Percentiles rank a stretch among this genome's conserved stretches.
These are phyloP conservation scores for Mycena vitilis DNA, from an alignment of 768 basidiomycete species.

Conservation along the genomic window DNA sequence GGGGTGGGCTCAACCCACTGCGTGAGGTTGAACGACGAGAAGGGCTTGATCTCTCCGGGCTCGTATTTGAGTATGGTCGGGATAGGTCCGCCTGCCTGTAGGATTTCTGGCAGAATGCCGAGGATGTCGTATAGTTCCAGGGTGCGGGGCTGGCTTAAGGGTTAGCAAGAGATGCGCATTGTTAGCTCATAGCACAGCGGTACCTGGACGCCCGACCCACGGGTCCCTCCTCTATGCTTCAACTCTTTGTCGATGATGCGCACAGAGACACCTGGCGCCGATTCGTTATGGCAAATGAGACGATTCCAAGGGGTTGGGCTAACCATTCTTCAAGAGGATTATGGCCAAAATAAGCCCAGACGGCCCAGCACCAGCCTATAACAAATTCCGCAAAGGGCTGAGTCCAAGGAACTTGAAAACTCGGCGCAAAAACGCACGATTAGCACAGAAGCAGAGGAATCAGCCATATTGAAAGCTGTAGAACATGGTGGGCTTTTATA, in stretches of 20 bases:
- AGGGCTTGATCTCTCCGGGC: slow-evolving; percentile 25
- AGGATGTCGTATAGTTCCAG: slow-evolving; percentile 12
- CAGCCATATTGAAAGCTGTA: neutral
- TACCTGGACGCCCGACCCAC: slow-evolving; percentile 45
- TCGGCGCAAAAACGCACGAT: neutral
- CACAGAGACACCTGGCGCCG: slow-evolving; percentile 37
- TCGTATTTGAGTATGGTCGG: slow-evolving; percentile 30
- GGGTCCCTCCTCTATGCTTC: slow-evolving; percentile 36
- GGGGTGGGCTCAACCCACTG: slow-evolving; percentile 35
- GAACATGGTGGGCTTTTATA: no score
- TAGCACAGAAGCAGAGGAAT: neutral
- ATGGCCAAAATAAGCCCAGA: slow-evolving; percentile 47
- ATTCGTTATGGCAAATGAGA: no score
- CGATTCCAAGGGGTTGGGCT: no score
- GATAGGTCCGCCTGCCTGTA: neutral
- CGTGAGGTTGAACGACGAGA: slow-evolving; percentile 2
- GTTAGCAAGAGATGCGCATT: neutral
- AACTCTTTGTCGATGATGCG: slow-evolving; percentile 47
- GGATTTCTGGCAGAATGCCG: slow-evolving; percentile 6
- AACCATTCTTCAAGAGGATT: slow-evolving; percentile 42
- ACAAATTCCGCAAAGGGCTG: neutral
- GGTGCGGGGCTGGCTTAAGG: neutral
- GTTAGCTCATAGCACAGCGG: no score
- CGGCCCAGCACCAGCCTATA: slow-evolving; percentile 36
- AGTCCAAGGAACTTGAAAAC: neutral